Base-by-base conservation (phyloP, 306 rosid genomes). In the Corylus americana region DNA sequence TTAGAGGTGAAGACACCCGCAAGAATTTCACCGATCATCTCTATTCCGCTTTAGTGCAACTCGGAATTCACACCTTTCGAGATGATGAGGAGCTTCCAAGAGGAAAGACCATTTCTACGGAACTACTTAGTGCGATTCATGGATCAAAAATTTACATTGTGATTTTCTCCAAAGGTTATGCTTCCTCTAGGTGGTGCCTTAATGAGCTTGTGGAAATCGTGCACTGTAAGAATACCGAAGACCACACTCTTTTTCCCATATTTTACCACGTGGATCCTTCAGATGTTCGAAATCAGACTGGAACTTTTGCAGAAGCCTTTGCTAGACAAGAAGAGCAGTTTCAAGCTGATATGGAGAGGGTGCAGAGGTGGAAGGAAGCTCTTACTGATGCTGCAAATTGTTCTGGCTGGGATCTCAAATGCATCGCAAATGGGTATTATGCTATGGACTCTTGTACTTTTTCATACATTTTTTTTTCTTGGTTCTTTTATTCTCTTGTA, bases 381-480 rank as follows among this genome's bases (percentile, higher is more conserved):
- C 53, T 49, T 49, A 3, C 53, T 1, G 14, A 49, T 10, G 53
- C 53, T 49, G 53, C 53, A 3, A 49, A 49, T 49, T 49, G 53
- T 49, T 49, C 53, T 64, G 80, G 74, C 1, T 63, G 53, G 53
- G 14, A 11, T 49, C 53, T 49, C 14, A 0, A 49, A 63, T 39
- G 47, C 12, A 10, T 14, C 13, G 70, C 69, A 1, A 22, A 75
- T 25, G 79, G 79, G 79, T 75, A 75, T 22, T 61, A 6, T 75
- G 12, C 61, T n/a, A n/a, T n/a, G n/a, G n/a, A n/a, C n/a, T n/a
- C n/a, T n/a, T 18, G 53, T 49, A 9, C 53, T 49, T 11, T 49
- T 49, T 49, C 53, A 49, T 49, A 2, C 53, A 42, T 42, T 42
- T 42, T 5, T 42, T 39, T 39, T 48, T 8, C 3, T 8, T 48